Percentiles rank a stretch among this genome's conserved stretches.
Conservation (phyloP, 1,284 basidiomycete genomes). For the Xerocomus minutiporus region DNA sequence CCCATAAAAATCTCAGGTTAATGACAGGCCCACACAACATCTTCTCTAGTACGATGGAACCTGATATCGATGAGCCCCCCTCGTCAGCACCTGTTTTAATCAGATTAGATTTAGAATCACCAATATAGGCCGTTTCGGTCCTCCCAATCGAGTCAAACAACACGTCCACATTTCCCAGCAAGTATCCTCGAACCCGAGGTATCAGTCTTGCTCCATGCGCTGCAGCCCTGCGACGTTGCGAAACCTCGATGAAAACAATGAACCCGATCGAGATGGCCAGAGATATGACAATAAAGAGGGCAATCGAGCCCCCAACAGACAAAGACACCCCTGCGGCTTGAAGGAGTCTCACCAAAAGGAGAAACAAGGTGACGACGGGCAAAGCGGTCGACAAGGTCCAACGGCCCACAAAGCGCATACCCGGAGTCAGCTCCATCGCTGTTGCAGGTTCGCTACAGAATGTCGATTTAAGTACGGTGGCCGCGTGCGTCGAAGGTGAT, state of each 20-base stretch:
- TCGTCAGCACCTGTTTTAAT: neutral
- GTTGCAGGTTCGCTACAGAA: neutral
- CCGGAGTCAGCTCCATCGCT: conserved; percentile 24
- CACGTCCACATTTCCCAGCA: conserved; percentile 28
- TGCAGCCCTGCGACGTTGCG: conserved; percentile 19
- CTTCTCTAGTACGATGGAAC: conserved; percentile 10
- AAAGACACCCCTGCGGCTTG: conserved; percentile 8
- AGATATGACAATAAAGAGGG: conserved; percentile 4
- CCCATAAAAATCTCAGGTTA: conserved; percentile 33
- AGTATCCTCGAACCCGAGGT: conserved; percentile 17
- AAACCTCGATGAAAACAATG: conserved; percentile 7
- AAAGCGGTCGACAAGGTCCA: conserved; percentile 11
- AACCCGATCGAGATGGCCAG: conserved; percentile 3
- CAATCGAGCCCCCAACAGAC: conserved; percentile 3
- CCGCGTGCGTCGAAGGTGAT: neutral
- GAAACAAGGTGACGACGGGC: conserved; percentile 9
- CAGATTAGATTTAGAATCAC: conserved; percentile 8
- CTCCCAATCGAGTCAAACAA: conserved; percentile 11
- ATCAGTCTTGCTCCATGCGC: conserved; percentile 19
- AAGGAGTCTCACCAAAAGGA: conserved; percentile 14
- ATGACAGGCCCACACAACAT: conserved; percentile 21
- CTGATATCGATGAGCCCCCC: conserved; percentile 8
- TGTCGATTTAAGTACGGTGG: neutral
- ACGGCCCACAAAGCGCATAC: conserved; percentile 17
- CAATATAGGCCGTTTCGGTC: conserved; percentile 25